Conservation (phyloP, 352 stramenopile genomes). For the Phytophthora pistaciae region DNA sequence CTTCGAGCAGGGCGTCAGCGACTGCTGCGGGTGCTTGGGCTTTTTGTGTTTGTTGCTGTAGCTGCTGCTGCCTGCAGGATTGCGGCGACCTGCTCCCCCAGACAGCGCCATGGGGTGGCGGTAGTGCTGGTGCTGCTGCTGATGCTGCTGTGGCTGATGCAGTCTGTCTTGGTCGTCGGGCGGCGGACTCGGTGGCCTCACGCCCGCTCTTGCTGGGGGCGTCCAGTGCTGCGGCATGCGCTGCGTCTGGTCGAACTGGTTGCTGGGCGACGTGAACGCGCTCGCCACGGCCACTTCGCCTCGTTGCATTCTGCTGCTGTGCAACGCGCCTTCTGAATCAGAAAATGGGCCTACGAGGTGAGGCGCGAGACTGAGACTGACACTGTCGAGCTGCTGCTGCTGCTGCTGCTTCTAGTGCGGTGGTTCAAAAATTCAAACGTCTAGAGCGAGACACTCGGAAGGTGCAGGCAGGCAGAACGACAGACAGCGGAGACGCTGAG, state of each 20-base stretch:
- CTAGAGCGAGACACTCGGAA: background rate
- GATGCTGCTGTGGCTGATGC: background rate
- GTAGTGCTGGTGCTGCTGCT: background rate
- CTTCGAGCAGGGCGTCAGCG: conserved; percentile 42
- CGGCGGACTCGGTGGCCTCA: conserved; percentile 8
- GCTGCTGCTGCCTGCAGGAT: background rate
- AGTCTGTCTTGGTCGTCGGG: conserved; percentile 3
- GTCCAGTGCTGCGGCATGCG: conserved; percentile 22
- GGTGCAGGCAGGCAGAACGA: background rate
- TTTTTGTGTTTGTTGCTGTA: conserved; percentile 29
- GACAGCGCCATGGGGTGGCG: background rate
- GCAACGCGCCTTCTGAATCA: conserved; percentile 18
- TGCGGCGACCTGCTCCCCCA: conserved; percentile 7
- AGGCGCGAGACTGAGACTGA: background rate
- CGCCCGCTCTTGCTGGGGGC: background rate
- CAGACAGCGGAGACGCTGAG: background rate
- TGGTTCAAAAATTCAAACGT: background rate
- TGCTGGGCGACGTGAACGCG: conserved; percentile 25
- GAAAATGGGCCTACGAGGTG: background rate
- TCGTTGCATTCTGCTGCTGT: conserved; percentile 31
- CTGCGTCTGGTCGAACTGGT: conserved; percentile 28
- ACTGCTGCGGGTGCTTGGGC: conserved; percentile 6
- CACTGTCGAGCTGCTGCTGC: background rate
- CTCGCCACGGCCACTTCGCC: conserved; percentile 56
- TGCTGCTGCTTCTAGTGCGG: background rate